A percentile compares a stretch with the other conserved stretches of the same genome.
These are phyloP conservation scores for Sodiomyces alkalinus DNA, from an alignment of 2,329 filamentous ascomycete species.

Conservation along the genomic window DNA sequence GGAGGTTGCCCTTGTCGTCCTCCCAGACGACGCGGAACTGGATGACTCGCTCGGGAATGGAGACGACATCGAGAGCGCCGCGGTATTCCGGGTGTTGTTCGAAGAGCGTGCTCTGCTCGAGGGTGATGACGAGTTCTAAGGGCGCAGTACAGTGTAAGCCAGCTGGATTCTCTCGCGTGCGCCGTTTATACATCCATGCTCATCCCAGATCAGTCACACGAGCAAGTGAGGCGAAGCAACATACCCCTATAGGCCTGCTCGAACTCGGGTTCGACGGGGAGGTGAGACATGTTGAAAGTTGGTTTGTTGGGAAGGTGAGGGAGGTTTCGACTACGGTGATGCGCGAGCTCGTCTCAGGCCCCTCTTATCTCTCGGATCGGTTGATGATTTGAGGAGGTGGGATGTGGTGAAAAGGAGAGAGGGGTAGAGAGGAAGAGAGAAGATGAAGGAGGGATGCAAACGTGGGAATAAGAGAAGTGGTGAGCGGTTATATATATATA, in stretches of 20 bases:
- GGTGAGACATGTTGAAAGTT: slow-evolving; percentile 54
- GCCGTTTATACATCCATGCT: too few species aligned
- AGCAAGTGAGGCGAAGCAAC: slow-evolving; percentile 9
- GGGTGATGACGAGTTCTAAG: slow-evolving; percentile 80
- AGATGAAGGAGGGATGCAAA: neutral
- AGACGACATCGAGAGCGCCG: slow-evolving; percentile 73
- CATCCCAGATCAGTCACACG: neutral
- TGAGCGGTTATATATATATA: too few species aligned
- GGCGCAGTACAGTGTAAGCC: too few species aligned
- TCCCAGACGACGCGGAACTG: slow-evolving; percentile 98
- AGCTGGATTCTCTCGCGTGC: too few species aligned
- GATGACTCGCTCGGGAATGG: slow-evolving; percentile 87
- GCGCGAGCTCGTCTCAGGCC: too few species aligned
- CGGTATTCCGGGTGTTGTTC: slow-evolving; percentile 88
- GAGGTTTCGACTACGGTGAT: too few species aligned
- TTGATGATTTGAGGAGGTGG: neutral
- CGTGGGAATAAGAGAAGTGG: too few species aligned
- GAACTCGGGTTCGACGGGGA: slow-evolving; percentile 87
- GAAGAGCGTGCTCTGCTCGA: slow-evolving; percentile 89
- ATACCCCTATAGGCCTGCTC: slow-evolving; percentile 94
- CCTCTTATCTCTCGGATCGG: too few species aligned
- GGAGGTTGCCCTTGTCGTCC: slow-evolving; percentile 75
- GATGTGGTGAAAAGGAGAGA: neutral
- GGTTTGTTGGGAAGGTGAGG: neutral
- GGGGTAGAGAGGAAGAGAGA: neutral